Evolutionary conservation across 129 eudicot genomes (phyloP).

Genomic region (Centrapalus pauciflorus): DNA sequence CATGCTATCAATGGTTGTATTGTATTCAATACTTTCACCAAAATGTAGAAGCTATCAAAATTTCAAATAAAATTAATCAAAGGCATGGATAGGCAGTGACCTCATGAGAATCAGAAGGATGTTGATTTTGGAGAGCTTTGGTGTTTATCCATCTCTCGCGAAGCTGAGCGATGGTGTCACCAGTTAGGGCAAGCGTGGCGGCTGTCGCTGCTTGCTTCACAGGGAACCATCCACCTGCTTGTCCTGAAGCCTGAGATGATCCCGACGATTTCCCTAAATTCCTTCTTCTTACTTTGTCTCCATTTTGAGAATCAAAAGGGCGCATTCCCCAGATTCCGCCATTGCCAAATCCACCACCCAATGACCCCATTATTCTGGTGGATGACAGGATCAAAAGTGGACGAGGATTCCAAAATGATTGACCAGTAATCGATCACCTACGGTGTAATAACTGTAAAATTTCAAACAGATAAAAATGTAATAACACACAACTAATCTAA

Average conservation of each 20-base stretch:
- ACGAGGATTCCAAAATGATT: background rate
- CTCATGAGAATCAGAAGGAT: constrained; percentile 31
- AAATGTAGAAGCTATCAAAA: background rate
- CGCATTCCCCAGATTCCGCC: constrained; percentile 59
- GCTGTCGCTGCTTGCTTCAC: constrained; percentile 75
- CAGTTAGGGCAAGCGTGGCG: constrained; percentile 71
- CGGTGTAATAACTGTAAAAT: no score
- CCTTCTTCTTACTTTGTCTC: constrained; percentile 9
- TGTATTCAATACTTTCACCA: background rate
- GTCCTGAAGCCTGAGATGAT: constrained; percentile 31
- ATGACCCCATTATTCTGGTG: constrained; percentile 35
- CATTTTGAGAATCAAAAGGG: constrained; percentile 34
- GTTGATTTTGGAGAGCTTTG: constrained; percentile 18
- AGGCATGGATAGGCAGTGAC: constrained; percentile 23
- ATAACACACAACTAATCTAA: no score
- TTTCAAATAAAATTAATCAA: background rate
- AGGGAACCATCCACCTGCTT: constrained; percentile 42
- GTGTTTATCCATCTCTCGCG: constrained; percentile 47
- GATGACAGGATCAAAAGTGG: background rate
- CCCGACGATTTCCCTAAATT: constrained; percentile 31
- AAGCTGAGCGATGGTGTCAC: constrained; percentile 91
- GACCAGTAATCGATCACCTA: no score
- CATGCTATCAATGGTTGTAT: no score
- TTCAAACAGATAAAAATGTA: no score
- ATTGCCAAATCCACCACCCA: constrained; percentile 39